These are phyloP conservation scores for Gastrodia elata DNA, from an alignment of 106 monocot genomes.

Conservation along the genomic window DNA sequence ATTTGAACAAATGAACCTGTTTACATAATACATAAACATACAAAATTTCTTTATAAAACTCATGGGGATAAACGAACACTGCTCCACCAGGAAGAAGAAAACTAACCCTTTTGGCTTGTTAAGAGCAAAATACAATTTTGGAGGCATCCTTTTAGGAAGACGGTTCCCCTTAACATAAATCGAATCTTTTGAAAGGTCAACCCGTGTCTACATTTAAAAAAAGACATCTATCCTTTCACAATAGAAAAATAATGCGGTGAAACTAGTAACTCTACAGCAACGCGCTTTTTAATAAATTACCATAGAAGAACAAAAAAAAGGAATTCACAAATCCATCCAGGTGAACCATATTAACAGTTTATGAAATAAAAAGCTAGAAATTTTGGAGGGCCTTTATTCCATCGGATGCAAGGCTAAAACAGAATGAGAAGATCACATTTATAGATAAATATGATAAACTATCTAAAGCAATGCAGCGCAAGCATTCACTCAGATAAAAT, in stretches of 20 bases:
- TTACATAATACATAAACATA: constrained; percentile 1
- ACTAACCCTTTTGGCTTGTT: constrained; percentile 97
- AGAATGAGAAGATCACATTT: not conserved
- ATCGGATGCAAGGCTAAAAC: not conserved
- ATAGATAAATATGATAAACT: not conserved
- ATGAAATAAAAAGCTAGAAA: not conserved
- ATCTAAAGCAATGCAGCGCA: not conserved
- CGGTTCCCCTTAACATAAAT: constrained; percentile 96
- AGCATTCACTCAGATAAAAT: not conserved
- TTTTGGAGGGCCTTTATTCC: not conserved
- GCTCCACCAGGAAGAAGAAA: not conserved
- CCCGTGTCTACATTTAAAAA: constrained; percentile 52
- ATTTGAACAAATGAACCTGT: constrained; percentile 89
- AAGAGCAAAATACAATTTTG: constrained; percentile 92
- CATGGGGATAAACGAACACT: not conserved
- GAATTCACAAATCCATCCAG: not conserved
- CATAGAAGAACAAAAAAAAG: not conserved
- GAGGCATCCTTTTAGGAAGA: constrained; percentile 81
- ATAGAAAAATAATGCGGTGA: not conserved
- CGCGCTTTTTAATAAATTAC: not conserved
- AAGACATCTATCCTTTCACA: too few relatives aligned
- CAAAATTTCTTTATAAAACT: not conserved
- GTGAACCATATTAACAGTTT: not conserved
- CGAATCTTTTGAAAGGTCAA: constrained; percentile 77
- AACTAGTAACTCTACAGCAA: not conserved